Conservation (phyloP, 805 yeast genomes). For the Candida golubevii region DNA sequence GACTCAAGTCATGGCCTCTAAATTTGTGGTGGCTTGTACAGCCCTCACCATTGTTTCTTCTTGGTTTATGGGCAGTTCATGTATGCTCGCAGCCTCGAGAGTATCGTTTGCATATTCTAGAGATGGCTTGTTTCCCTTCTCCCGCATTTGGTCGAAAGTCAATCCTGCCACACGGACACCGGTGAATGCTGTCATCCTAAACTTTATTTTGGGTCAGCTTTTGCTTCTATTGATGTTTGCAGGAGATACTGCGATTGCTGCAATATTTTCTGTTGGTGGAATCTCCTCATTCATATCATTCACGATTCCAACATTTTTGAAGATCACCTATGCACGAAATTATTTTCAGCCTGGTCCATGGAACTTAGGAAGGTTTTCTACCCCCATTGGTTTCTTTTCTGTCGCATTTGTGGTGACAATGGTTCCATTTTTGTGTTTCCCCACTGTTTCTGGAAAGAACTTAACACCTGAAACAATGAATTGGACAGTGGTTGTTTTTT, state of each 20-base stretch:
- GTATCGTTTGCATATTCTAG: slow-evolving; percentile 66
- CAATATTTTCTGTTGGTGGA: slow-evolving; percentile 71
- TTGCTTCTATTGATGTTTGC: slow-evolving; percentile 56
- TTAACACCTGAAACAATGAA: slow-evolving; percentile 48
- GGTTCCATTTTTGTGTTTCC: slow-evolving; percentile 62
- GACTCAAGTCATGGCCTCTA: slow-evolving; percentile 42
- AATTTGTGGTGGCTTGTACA: slow-evolving; percentile 40
- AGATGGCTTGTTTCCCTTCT: slow-evolving; percentile 62
- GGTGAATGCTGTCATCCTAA: slow-evolving; percentile 58
- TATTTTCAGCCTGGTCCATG: slow-evolving; percentile 63
- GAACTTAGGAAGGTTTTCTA: slow-evolving; percentile 52
- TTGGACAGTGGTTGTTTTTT: slow-evolving; percentile 55
- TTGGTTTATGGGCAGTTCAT: slow-evolving; percentile 51
- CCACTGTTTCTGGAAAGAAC: slow-evolving; percentile 33
- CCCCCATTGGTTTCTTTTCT: slow-evolving; percentile 47
- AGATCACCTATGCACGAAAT: slow-evolving; percentile 50
- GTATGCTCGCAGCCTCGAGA: slow-evolving; percentile 63
- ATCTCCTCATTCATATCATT: slow-evolving; percentile 65
- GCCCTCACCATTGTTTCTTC: slow-evolving; percentile 41
- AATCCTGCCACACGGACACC: slow-evolving; percentile 55
- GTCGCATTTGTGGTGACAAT: slow-evolving; percentile 47
- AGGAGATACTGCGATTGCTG: slow-evolving; percentile 62
- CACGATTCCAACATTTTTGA: slow-evolving; percentile 57
- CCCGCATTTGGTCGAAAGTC: slow-evolving; percentile 47
- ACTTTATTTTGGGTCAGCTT: slow-evolving; percentile 51